Conservation (phyloP, 768 basidiomycete genomes). For the Pholiota molesta region DNA sequence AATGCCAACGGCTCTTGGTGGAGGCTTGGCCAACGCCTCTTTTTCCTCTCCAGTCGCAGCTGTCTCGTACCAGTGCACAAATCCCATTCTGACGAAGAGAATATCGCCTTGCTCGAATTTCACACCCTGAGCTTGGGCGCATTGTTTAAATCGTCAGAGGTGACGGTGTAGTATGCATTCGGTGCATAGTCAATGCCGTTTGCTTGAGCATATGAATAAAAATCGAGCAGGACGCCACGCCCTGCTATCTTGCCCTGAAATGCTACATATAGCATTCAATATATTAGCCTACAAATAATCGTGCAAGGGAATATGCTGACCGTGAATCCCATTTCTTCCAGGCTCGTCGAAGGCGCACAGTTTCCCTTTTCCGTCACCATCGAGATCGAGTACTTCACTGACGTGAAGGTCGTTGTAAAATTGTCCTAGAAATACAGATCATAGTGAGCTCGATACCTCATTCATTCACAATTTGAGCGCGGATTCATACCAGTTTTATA, state of each 20-base stretch:
- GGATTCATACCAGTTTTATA: slow-evolving; percentile 20
- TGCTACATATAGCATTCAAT: slow-evolving; percentile 1
- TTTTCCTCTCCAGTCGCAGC: slow-evolving; percentile 23
- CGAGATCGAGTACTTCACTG: slow-evolving; percentile 22
- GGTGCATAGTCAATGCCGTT: slow-evolving; percentile 21
- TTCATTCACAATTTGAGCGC: background rate
- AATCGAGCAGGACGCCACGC: slow-evolving; percentile 28
- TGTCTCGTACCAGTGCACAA: slow-evolving; percentile 24
- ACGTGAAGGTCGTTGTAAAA: slow-evolving; percentile 25
- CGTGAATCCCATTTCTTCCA: slow-evolving; percentile 28
- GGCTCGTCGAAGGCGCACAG: slow-evolving; percentile 19
- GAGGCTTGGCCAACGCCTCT: background rate
- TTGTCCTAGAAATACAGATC: slow-evolving; percentile 15
- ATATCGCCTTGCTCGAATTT: slow-evolving; percentile 27
- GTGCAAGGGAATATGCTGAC: slow-evolving; percentile 7
- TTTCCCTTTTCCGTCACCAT: slow-evolving; percentile 10
- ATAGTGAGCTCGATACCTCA: background rate
- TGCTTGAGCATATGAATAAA: slow-evolving; percentile 21
- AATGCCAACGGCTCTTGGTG: slow-evolving; percentile 19
- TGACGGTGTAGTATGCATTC: slow-evolving; percentile 19
- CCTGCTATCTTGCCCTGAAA: slow-evolving; percentile 30
- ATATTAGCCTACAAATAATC: background rate
- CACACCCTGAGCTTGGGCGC: slow-evolving; percentile 23
- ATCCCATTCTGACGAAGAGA: slow-evolving; percentile 28
- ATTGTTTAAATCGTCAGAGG: slow-evolving; percentile 23